Conservation (phyloP, 2,329 filamentous ascomycete genomes). For the Trichoderma gracile region DNA sequence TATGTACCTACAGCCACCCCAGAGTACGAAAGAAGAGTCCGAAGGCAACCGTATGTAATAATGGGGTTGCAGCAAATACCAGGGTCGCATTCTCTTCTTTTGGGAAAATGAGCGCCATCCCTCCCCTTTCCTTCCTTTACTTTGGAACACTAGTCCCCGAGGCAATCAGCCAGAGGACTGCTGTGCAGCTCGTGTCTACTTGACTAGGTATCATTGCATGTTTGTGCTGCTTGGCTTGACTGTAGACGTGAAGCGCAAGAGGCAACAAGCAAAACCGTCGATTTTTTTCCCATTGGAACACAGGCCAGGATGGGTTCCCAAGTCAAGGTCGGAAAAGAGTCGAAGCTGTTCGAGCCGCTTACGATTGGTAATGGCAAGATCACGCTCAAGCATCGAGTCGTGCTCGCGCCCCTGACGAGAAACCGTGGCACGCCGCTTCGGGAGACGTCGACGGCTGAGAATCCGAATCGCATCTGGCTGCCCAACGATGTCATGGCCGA, state of each 20-base stretch:
- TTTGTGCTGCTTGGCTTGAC: background rate
- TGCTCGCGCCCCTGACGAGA: constrained; percentile 55
- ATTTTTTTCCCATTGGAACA: background rate
- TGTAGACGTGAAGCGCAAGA: background rate
- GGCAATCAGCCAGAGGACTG: background rate
- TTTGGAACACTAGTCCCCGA: background rate
- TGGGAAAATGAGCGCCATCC: background rate
- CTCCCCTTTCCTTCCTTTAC: background rate
- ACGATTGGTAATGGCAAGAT: constrained; percentile 46
- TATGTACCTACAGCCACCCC: no score
- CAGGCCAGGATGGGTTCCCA: constrained; percentile 24
- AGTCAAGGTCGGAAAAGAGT: constrained; percentile 18
- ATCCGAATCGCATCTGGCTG: constrained; percentile 51
- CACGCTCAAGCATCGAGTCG: constrained; percentile 52
- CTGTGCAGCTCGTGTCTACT: background rate
- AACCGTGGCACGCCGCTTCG: constrained; percentile 51
- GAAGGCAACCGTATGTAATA: background rate
- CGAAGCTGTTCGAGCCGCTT: constrained; percentile 39
- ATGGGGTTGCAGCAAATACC: background rate
- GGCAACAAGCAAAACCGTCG: background rate
- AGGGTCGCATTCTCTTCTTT: background rate
- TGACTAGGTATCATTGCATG: background rate
- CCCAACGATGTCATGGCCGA: constrained; percentile 44
- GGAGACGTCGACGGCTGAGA: constrained; percentile 45
- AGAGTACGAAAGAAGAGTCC: no score